Percentiles rank a stretch among this genome's conserved stretches.
Conservation (phyloP, 1,284 basidiomycete species). For the Cryptococcus hybrid region DNA sequence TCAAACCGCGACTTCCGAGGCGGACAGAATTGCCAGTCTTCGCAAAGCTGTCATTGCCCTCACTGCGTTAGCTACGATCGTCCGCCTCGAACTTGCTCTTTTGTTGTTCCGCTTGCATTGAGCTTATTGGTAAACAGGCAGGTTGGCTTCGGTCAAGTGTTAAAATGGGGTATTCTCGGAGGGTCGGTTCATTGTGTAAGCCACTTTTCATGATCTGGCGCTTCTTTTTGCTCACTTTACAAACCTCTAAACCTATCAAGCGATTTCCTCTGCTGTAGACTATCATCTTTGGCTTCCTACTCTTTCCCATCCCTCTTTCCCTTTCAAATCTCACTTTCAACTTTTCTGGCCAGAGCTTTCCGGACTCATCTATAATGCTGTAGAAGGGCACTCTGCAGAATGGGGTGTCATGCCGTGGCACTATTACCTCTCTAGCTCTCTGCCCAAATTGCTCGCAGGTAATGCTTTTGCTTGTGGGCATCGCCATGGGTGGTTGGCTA, state of each 20-base stretch:
- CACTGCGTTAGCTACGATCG: constrained; percentile 67
- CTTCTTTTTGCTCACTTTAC: constrained; percentile 2
- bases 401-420: constrained; percentile 85
- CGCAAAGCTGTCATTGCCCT: constrained; percentile 53
- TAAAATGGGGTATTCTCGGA: constrained; percentile 59
- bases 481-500: constrained; percentile 1
- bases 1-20: constrained; percentile 5
- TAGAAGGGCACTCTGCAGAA: constrained; percentile 77
- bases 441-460: constrained; percentile 77
- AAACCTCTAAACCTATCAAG: constrained; percentile 47
- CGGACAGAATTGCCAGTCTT: constrained; percentile 3
- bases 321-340: constrained; percentile 40
- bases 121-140: constrained; percentile 57
- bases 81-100: constrained; percentile 76
- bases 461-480: constrained; percentile 59
- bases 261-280: constrained; percentile 66
- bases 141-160: constrained; percentile 53
- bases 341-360: constrained; percentile 85
- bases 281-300: constrained; percentile 74
- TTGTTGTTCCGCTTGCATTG: constrained; percentile 64
- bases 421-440: constrained; percentile 65
- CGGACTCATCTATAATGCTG: constrained; percentile 80
- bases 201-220: constrained; percentile 7
- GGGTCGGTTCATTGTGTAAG: constrained; percentile 61
- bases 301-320: constrained; percentile 32